These are phyloP conservation scores for Amanita muscaria DNA, from an alignment of 768 basidiomycete species.

Conservation along the genomic window DNA sequence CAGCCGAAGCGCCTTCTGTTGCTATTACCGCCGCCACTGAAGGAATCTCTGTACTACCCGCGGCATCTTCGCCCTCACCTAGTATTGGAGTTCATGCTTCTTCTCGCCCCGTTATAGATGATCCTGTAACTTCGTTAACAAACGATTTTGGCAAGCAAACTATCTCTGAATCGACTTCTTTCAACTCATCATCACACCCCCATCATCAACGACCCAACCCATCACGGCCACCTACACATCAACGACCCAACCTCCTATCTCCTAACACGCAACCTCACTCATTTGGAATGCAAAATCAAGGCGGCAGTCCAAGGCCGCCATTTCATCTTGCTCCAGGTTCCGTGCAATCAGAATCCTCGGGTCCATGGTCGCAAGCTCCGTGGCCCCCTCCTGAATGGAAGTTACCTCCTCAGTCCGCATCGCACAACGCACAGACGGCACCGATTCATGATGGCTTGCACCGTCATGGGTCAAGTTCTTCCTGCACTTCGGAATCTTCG, in stretches of 20 bases:
- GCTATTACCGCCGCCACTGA: slow-evolving; percentile 1
- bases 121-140: slow-evolving; percentile 21
- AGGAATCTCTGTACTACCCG: slow-evolving; percentile 7
- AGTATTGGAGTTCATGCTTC: slow-evolving; percentile 4
- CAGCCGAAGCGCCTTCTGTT: neutral
- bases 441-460: slow-evolving; percentile 19
- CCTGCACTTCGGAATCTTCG: slow-evolving; percentile 13
- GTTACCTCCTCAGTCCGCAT: slow-evolving; percentile 14
- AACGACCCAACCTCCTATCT: slow-evolving; percentile 1
- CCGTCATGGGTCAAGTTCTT: slow-evolving; percentile 23
- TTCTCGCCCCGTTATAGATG: neutral
- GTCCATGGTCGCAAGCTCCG: slow-evolving; percentile 20
- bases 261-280: slow-evolving; percentile 4
- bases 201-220: slow-evolving; percentile 21
- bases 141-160: slow-evolving; percentile 30
- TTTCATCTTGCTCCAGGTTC: slow-evolving; percentile 4
- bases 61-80: slow-evolving; percentile 8
- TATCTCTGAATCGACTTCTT: slow-evolving; percentile 21
- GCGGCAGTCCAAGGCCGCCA: slow-evolving; percentile 2
- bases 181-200: too few species aligned
- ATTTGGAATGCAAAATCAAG: slow-evolving; percentile 5
- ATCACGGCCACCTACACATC: slow-evolving; percentile 20
- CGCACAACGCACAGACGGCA: slow-evolving; percentile 9
- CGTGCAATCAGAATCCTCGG: slow-evolving; percentile 9
- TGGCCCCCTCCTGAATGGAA: slow-evolving; percentile 41